phyloP scores from a whole-genome alignment of 2,329 filamentous ascomycete genomes.

The Chaetothyriales sp. region DNA sequence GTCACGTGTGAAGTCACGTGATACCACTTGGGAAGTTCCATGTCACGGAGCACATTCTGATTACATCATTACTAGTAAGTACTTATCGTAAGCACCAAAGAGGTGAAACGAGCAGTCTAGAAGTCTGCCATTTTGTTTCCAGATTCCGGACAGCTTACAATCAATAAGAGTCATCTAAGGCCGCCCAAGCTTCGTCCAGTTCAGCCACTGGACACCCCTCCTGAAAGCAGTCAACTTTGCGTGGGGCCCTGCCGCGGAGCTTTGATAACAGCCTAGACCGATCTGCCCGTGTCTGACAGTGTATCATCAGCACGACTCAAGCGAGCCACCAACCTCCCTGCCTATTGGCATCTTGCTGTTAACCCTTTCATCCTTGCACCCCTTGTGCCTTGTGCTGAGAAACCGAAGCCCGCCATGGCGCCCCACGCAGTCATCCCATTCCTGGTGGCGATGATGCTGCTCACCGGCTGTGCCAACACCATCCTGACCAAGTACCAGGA shows the following conservation, averaged over 20 bases:
- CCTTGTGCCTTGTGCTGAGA: not conserved
- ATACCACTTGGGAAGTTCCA: too few relatives aligned
- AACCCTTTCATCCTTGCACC: not conserved
- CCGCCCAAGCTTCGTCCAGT: not conserved
- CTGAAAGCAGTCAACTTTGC: too few relatives aligned
- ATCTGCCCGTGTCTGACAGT: too few relatives aligned
- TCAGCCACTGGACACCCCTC: too few relatives aligned
- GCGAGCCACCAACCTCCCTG: not conserved
- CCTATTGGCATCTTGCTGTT: not conserved
- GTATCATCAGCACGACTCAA: too few relatives aligned
- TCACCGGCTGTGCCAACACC: slow-evolving; percentile 93
- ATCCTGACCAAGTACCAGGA: slow-evolving; percentile 89
- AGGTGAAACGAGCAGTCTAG: not conserved
- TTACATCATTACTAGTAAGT: not conserved
- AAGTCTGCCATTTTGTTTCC: not conserved
- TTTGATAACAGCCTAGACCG: too few relatives aligned
- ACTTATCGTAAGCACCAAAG: not conserved
- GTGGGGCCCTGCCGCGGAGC: too few relatives aligned
- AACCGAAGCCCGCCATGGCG: slow-evolving; percentile 40
- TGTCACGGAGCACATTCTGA: too few relatives aligned
- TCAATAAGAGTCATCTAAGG: not conserved
- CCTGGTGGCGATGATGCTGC: slow-evolving; percentile 86
- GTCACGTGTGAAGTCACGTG: too few relatives aligned
- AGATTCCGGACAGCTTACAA: not conserved
- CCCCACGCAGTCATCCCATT: slow-evolving; percentile 60